Evolutionary conservation across 2,329 filamentous ascomycete species (phyloP).

Genomic region (Botrytis elliptica): DNA sequence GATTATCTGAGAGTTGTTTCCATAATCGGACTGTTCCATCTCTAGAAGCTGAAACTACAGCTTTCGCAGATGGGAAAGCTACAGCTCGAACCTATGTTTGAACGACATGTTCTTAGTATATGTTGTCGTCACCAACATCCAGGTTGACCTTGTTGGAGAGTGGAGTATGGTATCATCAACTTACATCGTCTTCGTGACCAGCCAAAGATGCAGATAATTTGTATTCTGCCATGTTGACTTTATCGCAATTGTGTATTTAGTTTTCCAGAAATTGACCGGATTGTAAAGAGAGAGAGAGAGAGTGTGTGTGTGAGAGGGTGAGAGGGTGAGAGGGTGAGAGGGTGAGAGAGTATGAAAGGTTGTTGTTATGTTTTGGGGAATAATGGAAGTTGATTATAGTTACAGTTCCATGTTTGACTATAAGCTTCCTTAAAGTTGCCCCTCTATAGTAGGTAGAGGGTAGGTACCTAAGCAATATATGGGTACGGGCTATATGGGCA

Average conservation of each 20-base stretch:
- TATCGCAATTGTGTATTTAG: neutral
- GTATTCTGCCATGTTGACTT: slow-evolving; percentile 68
- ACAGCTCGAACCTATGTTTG: slow-evolving; percentile 75
- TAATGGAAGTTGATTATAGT: neutral
- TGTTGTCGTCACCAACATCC: neutral
- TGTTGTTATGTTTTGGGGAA: neutral
- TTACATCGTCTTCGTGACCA: slow-evolving; percentile 92
- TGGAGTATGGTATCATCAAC: slow-evolving; percentile 36
- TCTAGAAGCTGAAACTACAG: slow-evolving; percentile 81
- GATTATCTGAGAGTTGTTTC: slow-evolving; percentile 64
- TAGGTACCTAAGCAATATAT: neutral
- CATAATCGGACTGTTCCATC: slow-evolving; percentile 89
- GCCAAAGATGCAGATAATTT: slow-evolving; percentile 88
- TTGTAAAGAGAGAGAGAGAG: neutral
- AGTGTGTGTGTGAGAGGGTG: no score
- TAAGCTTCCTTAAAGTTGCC: slow-evolving; percentile 24
- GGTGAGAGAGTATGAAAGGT: neutral
- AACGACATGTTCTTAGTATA: neutral
- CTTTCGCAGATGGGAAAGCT: slow-evolving; percentile 69
- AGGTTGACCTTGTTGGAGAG: slow-evolving; percentile 19
- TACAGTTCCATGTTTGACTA: slow-evolving; percentile 25
- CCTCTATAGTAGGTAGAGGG: slow-evolving; percentile 1
- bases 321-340: no score
- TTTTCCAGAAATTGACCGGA: neutral
- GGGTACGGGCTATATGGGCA: neutral